Percentiles rank a stretch among this genome's conserved stretches.
phyloP scores from a whole-genome alignment of 805 yeast genomes.

The Metschnikowia arizonensis region DNA sequence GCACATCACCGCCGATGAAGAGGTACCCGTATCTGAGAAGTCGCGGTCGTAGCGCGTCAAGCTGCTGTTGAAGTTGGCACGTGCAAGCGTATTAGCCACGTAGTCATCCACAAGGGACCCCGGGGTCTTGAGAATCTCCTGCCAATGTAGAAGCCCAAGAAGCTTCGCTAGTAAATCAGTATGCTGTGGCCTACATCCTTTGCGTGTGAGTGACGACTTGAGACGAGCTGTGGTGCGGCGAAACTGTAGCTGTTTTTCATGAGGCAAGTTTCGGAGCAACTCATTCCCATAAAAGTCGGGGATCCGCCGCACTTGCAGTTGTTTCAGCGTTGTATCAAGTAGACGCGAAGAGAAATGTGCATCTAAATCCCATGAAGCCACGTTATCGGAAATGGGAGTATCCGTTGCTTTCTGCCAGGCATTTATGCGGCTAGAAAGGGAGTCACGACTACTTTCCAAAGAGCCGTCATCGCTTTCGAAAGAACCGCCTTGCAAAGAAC shows the following conservation, averaged over 20 bases:
- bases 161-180: conserved; percentile 14
- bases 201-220: conserved; percentile 13
- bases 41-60: conserved; percentile 10
- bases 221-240: conserved; percentile 13
- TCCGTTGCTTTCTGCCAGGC: conserved; percentile 18
- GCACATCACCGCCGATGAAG: conserved; percentile 18
- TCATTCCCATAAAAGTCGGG: conserved; percentile 18
- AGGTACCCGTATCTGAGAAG: conserved; percentile 19
- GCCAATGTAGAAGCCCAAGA: conserved; percentile 16
- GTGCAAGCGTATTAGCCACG: conserved; percentile 17
- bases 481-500: too few species aligned
- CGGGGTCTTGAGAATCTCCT: conserved; percentile 12
- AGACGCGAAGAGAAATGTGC: conserved; percentile 13
- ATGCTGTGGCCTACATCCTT: conserved; percentile 9
- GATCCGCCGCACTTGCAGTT: conserved; percentile 3
- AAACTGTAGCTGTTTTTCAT: conserved; percentile 12
- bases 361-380: conserved; percentile 21
- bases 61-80: conserved; percentile 9
- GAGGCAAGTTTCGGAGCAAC: conserved; percentile 16
- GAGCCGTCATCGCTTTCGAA: background rate
- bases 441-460: background rate
- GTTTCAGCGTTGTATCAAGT: conserved; percentile 12
- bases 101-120: conserved; percentile 20
- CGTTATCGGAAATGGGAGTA: conserved; percentile 15
- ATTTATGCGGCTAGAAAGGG: conserved; percentile 16